Percentiles rank a stretch among this genome's conserved stretches.
phyloP scores from a whole-genome alignment of 805 yeast genomes.

The Wickerhamomyces queroliae region DNA sequence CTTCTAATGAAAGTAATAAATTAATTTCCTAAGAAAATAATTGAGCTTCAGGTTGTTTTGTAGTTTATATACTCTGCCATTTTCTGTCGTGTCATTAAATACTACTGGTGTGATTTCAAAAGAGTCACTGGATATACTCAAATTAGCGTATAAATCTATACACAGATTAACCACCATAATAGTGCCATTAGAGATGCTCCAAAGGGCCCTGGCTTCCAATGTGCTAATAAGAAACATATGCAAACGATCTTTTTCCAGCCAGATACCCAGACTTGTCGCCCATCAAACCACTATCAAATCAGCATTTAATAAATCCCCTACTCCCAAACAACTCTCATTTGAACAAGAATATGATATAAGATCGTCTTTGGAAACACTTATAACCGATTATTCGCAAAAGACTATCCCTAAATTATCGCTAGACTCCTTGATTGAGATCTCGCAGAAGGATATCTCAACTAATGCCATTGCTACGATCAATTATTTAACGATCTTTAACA shows the following conservation, averaged over 20 bases:
- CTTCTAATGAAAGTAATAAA: too few species aligned
- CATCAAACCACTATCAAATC: neutral
- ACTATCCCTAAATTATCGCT: conserved; percentile 49
- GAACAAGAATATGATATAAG: conserved; percentile 51
- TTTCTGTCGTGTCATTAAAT: too few species aligned
- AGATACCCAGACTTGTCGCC: neutral
- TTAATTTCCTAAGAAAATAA: too few species aligned
- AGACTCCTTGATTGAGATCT: conserved; percentile 41
- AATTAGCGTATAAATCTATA: too few species aligned
- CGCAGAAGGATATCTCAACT: conserved; percentile 23
- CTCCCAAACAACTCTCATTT: conserved; percentile 33
- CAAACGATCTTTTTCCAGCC: neutral
- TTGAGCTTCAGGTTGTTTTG: too few species aligned
- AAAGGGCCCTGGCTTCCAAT: too few species aligned
- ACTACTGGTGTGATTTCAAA: too few species aligned
- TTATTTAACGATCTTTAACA: conserved; percentile 53
- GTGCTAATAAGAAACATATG: too few species aligned
- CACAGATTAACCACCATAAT: too few species aligned
- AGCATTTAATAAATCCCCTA: too few species aligned
- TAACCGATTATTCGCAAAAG: conserved; percentile 48
- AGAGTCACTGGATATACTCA: too few species aligned
- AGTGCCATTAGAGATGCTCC: too few species aligned
- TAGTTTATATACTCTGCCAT: neutral
- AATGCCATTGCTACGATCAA: conserved; percentile 50
- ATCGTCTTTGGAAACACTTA: conserved; percentile 51